A percentile compares a stretch with the other conserved stretches of the same genome.
Conservation (phyloP, 148 eudicot species). For the Gaultheria prostrata region DNA sequence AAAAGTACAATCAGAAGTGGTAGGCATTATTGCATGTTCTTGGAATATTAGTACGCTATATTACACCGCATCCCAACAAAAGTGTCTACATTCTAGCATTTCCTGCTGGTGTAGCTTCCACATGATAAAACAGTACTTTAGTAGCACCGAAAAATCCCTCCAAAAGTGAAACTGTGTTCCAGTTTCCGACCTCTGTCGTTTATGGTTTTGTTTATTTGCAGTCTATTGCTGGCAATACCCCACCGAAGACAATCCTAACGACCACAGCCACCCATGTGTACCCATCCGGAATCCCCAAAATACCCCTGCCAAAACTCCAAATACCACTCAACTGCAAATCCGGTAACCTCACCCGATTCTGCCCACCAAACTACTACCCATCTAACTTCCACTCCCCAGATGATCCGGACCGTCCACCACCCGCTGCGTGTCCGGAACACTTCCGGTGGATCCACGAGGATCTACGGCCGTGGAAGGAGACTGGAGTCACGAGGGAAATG, state of each 20-base stretch:
- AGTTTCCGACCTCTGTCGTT: no score
- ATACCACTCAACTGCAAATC: conserved; percentile 49
- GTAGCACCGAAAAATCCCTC: no score
- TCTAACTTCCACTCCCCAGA: conserved; percentile 20
- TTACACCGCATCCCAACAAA: no score
- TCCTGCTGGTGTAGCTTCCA: no score
- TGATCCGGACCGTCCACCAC: conserved; percentile 31
- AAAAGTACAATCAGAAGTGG: no score
- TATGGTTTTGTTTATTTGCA: conserved; percentile 23
- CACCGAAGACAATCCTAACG: conserved; percentile 24
- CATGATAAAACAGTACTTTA: no score
- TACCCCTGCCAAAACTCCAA: conserved; percentile 27
- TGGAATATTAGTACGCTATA: no score
- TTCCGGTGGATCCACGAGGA: conserved; percentile 86
- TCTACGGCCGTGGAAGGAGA: conserved; percentile 67
- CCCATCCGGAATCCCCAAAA: conserved; percentile 15
- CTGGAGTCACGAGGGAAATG: conserved; percentile 63
- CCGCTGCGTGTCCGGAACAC: conserved; percentile 64
- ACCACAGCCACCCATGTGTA: neutral
- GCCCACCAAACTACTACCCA: conserved; percentile 64
- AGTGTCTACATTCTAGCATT: no score
- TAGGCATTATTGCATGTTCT: no score
- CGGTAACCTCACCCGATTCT: conserved; percentile 41
- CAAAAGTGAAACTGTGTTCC: no score
- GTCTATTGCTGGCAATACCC: conserved; percentile 35